Percentiles rank a stretch among this genome's conserved stretches.
phyloP scores from a whole-genome alignment of 768 basidiomycete genomes.

The Sarcodon aspratus region DNA sequence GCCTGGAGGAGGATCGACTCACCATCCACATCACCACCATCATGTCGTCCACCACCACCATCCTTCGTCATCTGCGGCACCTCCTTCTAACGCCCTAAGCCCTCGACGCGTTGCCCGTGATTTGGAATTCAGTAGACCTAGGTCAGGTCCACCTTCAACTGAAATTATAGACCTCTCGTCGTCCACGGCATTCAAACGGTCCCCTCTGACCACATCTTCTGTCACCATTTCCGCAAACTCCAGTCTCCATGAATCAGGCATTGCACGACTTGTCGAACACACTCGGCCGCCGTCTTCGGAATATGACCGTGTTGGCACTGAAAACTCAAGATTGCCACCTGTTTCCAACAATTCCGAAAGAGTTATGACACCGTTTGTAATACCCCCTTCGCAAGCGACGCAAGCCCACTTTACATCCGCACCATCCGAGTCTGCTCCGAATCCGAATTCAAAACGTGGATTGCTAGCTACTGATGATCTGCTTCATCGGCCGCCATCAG shows the following conservation, averaged over 20 bases:
- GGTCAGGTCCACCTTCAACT: slow-evolving; percentile 12
- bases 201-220: slow-evolving; percentile 2
- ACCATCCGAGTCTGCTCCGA: background rate
- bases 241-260: slow-evolving; percentile 9
- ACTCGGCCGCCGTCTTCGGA: background rate
- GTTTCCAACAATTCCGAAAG: slow-evolving; percentile 12
- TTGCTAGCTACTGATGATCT: background rate
- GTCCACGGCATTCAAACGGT: background rate
- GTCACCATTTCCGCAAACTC: slow-evolving; percentile 2
- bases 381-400: slow-evolving; percentile 12
- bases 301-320: background rate
- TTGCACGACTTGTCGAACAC: background rate
- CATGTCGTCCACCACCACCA: slow-evolving; percentile 23
- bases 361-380: slow-evolving; percentile 17
- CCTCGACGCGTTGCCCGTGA: slow-evolving; percentile 11
- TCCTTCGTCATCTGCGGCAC: slow-evolving; percentile 4
- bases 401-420: slow-evolving; percentile 4
- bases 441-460: background rate
- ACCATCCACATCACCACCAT: slow-evolving; percentile 22
- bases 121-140: slow-evolving; percentile 11
- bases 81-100: slow-evolving; percentile 2
- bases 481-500: background rate
- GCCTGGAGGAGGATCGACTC: slow-evolving; percentile 8
- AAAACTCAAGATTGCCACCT: slow-evolving; percentile 5
- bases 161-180: slow-evolving; percentile 15